These are phyloP conservation scores for Coemansia sp. DNA, from an alignment of 371 early-diverging fungal species.

Conservation along the genomic window DNA sequence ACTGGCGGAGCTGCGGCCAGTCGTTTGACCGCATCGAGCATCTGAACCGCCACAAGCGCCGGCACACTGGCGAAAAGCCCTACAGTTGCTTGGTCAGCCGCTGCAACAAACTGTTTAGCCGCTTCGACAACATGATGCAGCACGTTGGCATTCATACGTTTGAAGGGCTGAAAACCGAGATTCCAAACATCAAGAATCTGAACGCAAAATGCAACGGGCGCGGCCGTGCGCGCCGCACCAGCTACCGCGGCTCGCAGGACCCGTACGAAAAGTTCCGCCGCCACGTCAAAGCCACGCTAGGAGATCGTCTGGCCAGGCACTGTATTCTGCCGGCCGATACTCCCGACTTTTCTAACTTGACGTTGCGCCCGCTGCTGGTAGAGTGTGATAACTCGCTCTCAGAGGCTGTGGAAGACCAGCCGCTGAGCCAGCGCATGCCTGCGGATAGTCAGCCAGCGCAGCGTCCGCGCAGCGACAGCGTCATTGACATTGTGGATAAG, in stretches of 20 bases:
- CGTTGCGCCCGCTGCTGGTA: slow-evolving; percentile 44
- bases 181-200: slow-evolving; percentile 49
- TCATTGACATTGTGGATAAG: slow-evolving; percentile 38
- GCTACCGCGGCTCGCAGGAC: slow-evolving; percentile 42
- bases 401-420: slow-evolving; percentile 7
- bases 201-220: slow-evolving; percentile 45
- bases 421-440: slow-evolving; percentile 7
- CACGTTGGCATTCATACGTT: slow-evolving; percentile 74
- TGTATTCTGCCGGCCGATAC: slow-evolving; percentile 45
- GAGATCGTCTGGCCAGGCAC: slow-evolving; percentile 25
- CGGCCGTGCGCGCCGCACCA: slow-evolving; percentile 48
- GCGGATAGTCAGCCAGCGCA: slow-evolving; percentile 7
- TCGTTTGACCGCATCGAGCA: slow-evolving; percentile 49
- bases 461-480: slow-evolving; percentile 41
- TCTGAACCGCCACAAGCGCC: slow-evolving; percentile 48
- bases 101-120: slow-evolving; percentile 81
- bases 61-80: slow-evolving; percentile 84
- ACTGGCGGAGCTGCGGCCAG: slow-evolving; percentile 40
- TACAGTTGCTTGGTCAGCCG: slow-evolving; percentile 77
- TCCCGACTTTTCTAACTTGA: slow-evolving; percentile 47
- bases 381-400: slow-evolving; percentile 4
- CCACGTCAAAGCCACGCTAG: slow-evolving; percentile 41
- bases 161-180: slow-evolving; percentile 47
- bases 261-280: slow-evolving; percentile 45
- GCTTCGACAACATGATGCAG: slow-evolving; percentile 92